These are phyloP conservation scores for Globomyces sp. DNA, from an alignment of 371 early-diverging fungal species.

Conservation along the genomic window DNA sequence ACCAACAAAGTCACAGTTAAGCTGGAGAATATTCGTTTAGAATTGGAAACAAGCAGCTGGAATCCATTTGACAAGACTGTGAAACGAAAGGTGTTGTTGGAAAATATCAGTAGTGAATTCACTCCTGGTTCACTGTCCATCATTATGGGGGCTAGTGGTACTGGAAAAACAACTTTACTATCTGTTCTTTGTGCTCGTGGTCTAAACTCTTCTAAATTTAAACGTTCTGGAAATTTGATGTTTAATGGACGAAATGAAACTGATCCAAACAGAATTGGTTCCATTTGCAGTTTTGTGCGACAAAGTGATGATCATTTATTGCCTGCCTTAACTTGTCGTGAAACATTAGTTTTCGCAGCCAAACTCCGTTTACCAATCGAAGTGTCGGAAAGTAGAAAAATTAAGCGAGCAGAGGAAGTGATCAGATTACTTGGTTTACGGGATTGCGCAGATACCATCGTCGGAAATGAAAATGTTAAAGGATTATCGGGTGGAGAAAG, in stretches of 20 bases:
- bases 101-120: conserved; percentile 53
- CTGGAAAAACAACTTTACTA: conserved; percentile 59
- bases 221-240: conserved; percentile 26
- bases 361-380: conserved; percentile 31
- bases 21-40: no score
- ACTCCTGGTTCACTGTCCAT: conserved; percentile 59
- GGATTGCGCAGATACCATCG: conserved; percentile 54
- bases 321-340: conserved; percentile 41
- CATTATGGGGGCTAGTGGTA: conserved; percentile 81
- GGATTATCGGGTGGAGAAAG: conserved; percentile 80
- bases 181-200: no score
- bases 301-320: conserved; percentile 44
- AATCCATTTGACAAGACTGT: no score
- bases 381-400: conserved; percentile 36
- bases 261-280: conserved; percentile 19
- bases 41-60: no score
- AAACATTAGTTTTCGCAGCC: conserved; percentile 41
- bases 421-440: conserved; percentile 38
- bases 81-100: conserved; percentile 36
- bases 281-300: conserved; percentile 33
- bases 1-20: no score
- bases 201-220: conserved; percentile 53
- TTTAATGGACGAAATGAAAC: conserved; percentile 28
- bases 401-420: conserved; percentile 39
- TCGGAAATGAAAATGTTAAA: conserved; percentile 63